Conservation (phyloP, 257 asterid species). For the Ilex aquifolium region DNA sequence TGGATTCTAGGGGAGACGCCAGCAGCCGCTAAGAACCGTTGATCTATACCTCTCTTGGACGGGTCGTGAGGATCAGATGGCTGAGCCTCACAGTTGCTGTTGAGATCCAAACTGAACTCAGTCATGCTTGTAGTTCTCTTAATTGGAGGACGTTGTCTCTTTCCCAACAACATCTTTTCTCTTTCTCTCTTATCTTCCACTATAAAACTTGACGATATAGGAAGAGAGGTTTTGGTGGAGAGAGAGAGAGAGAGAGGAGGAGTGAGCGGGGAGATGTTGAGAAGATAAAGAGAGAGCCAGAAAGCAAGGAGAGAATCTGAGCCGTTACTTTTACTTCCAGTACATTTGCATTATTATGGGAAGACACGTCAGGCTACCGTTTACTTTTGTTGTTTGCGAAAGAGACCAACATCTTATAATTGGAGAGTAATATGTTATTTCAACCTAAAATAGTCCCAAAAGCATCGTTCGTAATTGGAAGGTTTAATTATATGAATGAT, state of each 20-base stretch:
- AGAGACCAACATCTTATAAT: too few relatives aligned
- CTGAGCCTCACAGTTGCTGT: constrained; percentile 6
- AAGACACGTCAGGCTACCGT: too few relatives aligned
- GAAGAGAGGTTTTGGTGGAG: background rate
- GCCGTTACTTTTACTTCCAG: too few relatives aligned
- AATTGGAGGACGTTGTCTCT: constrained; percentile 61
- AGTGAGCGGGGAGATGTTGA: constrained; percentile 28
- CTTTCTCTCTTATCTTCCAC: background rate
- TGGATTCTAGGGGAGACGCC: constrained; percentile 22
- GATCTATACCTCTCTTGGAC: constrained; percentile 16
- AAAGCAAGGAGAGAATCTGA: constrained; percentile 40
- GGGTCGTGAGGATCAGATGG: constrained; percentile 29
- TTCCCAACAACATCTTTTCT: constrained; percentile 52
- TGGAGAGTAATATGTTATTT: too few relatives aligned
- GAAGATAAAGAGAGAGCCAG: constrained; percentile 56
- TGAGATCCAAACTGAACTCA: constrained; percentile 46
- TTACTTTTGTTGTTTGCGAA: too few relatives aligned
- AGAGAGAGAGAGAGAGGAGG: constrained; percentile 8
- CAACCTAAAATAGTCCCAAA: too few relatives aligned
- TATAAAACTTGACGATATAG: too few relatives aligned
- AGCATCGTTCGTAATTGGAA: too few relatives aligned
- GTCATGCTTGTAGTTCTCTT: constrained; percentile 81
- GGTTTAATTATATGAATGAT: too few relatives aligned
- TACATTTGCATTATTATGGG: too few relatives aligned
- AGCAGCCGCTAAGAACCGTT: constrained; percentile 18